Conservation (phyloP, 2,329 filamentous ascomycete species). For the Paraphoma chrysanthemicola region DNA sequence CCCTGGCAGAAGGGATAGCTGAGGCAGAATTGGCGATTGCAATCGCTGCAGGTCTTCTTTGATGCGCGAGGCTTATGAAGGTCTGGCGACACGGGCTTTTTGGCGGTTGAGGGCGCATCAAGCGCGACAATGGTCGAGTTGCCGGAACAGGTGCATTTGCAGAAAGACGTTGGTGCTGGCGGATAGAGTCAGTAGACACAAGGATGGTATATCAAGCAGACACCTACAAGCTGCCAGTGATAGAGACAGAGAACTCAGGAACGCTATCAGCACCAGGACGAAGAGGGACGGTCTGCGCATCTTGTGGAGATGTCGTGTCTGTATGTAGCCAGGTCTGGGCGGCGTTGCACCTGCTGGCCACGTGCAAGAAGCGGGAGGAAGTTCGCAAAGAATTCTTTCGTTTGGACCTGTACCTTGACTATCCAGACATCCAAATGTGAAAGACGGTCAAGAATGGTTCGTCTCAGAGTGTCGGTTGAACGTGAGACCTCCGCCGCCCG, state of each 20-base stretch:
- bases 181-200: background rate
- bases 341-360: background rate
- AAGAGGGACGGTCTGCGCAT: conserved; percentile 33
- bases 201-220: background rate
- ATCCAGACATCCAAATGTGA: no score
- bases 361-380: no score
- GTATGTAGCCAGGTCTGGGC: background rate
- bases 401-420: background rate
- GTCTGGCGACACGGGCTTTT: conserved; percentile 27
- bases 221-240: conserved; percentile 54
- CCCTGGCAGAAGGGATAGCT: conserved; percentile 68
- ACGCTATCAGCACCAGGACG: conserved; percentile 31
- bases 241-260: conserved; percentile 46
- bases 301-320: background rate
- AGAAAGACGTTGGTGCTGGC: conserved; percentile 67
- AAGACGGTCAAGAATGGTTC: background rate
- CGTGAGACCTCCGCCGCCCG: conserved; percentile 17
- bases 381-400: background rate
- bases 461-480: background rate
- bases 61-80: conserved; percentile 36
- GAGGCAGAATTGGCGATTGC: conserved; percentile 71
- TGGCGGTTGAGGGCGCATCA: conserved; percentile 50
- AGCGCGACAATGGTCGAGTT: conserved; percentile 74
- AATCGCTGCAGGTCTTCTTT: conserved; percentile 67
- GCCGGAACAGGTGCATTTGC: conserved; percentile 74